Evolutionary conservation across 1,139 yeast species (phyloP), one percentile per base, ranked within the genome.

Genomic region (Trichomonascaceae sp.): DNA sequence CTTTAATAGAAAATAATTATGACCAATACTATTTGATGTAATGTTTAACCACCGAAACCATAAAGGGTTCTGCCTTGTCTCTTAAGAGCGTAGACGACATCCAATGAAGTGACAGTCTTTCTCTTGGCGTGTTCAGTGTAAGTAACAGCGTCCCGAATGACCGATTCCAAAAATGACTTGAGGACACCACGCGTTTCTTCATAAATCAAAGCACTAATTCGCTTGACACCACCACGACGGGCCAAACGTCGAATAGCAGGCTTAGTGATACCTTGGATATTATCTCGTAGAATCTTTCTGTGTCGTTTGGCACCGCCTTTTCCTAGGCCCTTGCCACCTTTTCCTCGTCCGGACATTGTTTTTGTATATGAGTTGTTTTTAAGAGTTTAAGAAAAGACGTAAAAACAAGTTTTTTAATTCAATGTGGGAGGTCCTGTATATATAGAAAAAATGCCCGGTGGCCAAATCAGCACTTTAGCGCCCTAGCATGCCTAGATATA

Each of bases 161-260:
- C 98, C 73, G 88, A 86, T 79, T 90, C 97, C 74, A 95, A 84
- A 87, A 93, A 93, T 58, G 96, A 82, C 81, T 91, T 91, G 69
- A 93, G 83, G 67, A 93, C 98, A 65, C 87, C 91, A 82, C 99
- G 90, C 71, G 95, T 96, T 82, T 93, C 98, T 80, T 93, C 99
- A 82, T 93, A 93, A 77, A 93, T 93, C 75, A 91, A 82, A 74
- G 96, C 98, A 64, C 99, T 93, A 71, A 93, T 93, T 87, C 99
- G 96, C 87, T 93, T 93, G 74, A 93, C 99, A 89, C 99, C 99
- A 81, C 99, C 99, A 87, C 99, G 90, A 85, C 99, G 93, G 60
- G 99, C 99, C 72, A 93, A 87, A 87, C 99, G 95, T 83, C 99
- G 90, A 75, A 93, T 93, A 72, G 99, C 99, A 74, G 99, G 99